Evolutionary conservation across 2,329 filamentous ascomycete species (phyloP).

Genomic region (Trichoderma harzianum): DNA sequence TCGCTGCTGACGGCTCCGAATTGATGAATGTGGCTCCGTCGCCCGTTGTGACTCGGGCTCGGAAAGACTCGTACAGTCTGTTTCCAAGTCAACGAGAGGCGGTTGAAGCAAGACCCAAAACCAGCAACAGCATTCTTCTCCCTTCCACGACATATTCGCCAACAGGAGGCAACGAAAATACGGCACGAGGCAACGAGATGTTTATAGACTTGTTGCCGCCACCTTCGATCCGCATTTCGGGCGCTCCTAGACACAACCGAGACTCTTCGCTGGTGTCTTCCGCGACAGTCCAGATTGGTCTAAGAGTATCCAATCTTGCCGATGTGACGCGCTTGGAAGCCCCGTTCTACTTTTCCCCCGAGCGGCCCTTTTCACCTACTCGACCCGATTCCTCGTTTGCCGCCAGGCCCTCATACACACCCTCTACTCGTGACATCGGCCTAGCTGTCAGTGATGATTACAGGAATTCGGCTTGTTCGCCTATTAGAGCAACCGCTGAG

Average conservation of each 20-base stretch:
- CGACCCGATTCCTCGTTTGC: background rate
- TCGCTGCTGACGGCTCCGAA: background rate
- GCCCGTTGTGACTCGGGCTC: background rate
- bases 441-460: background rate
- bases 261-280: slow-evolving; percentile 62
- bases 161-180: background rate
- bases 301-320: slow-evolving; percentile 60
- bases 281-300: slow-evolving; percentile 68
- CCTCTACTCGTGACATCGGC: background rate
- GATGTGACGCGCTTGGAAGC: slow-evolving; percentile 41
- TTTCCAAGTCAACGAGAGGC: slow-evolving; percentile 22
- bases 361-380: background rate
- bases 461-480: slow-evolving; percentile 29
- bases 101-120: slow-evolving; percentile 28
- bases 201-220: slow-evolving; percentile 32
- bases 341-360: slow-evolving; percentile 18
- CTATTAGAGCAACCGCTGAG: slow-evolving; percentile 30
- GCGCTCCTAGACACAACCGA: slow-evolving; percentile 44
- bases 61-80: slow-evolving; percentile 22
- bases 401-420: background rate
- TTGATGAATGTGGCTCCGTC: background rate
- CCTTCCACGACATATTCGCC: slow-evolving; percentile 29
- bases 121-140: slow-evolving; percentile 30
- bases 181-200: background rate
- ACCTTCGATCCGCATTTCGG: slow-evolving; percentile 40